A percentile compares a stretch with the other conserved stretches of the same genome.
Evolutionary conservation across 371 early-diverging fungal genomes (phyloP).

Genomic region (Mortierella sp.): DNA sequence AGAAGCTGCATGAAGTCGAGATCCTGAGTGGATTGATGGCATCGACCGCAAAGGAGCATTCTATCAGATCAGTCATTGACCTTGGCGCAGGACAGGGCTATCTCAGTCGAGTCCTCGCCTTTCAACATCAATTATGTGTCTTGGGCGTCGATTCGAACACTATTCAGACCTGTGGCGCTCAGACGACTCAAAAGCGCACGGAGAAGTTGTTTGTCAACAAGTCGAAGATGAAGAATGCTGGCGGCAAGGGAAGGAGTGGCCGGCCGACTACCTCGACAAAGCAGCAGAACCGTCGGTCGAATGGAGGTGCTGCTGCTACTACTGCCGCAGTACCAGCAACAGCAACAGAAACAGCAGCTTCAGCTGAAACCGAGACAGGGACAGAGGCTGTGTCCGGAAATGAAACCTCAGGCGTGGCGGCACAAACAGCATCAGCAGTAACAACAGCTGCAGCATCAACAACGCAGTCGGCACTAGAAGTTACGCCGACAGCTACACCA

Average conservation of each 20-base stretch:
- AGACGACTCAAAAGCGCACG: slow-evolving; percentile 71
- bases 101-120: slow-evolving; percentile 81
- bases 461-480: background rate
- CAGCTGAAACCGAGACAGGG: slow-evolving; percentile 10
- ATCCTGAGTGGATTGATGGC: slow-evolving; percentile 70
- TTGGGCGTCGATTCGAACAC: slow-evolving; percentile 86
- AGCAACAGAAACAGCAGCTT: background rate
- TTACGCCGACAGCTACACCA: background rate
- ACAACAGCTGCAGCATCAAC: background rate
- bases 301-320: background rate
- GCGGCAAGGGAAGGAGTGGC: slow-evolving; percentile 14
- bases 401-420: background rate
- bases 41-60: slow-evolving; percentile 61
- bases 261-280: slow-evolving; percentile 10
- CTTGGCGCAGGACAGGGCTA: slow-evolving; percentile 87
- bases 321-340: background rate
- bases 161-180: slow-evolving; percentile 87
- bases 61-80: slow-evolving; percentile 70
- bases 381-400: background rate
- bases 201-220: slow-evolving; percentile 59
- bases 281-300: slow-evolving; percentile 9
- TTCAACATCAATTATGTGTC: slow-evolving; percentile 77
- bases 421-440: background rate
- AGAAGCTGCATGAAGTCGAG: slow-evolving; percentile 83
- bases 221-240: slow-evolving; percentile 30